A percentile compares a stretch with the other conserved stretches of the same genome.
These are phyloP conservation scores for Agaricus blazei DNA, from an alignment of 768 basidiomycete genomes.

Conservation along the genomic window DNA sequence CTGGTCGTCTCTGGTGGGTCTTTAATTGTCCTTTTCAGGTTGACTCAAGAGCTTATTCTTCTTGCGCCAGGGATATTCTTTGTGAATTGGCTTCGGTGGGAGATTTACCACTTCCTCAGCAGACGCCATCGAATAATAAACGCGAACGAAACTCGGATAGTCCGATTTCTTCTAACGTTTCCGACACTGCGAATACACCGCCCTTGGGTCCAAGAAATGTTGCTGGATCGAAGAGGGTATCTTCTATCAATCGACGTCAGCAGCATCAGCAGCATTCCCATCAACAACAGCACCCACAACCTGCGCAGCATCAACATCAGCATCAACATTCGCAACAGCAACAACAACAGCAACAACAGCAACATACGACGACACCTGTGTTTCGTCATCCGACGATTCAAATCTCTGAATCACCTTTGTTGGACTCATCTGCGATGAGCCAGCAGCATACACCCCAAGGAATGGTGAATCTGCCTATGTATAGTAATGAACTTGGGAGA, in stretches of 20 bases:
- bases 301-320: constrained; percentile 9
- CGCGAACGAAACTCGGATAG: constrained; percentile 60
- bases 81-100: constrained; percentile 70
- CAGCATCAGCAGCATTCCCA: background rate
- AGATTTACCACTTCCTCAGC: constrained; percentile 60
- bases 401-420: background rate
- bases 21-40: background rate
- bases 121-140: constrained; percentile 51
- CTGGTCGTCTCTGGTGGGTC: constrained; percentile 41
- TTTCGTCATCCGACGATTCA: background rate
- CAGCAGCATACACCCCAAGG: constrained; percentile 13
- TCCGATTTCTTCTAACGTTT: constrained; percentile 22
- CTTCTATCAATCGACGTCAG: background rate
- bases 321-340: background rate
- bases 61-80: constrained; percentile 54
- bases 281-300: background rate
- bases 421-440: background rate
- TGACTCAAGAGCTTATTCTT: no score
- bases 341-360: background rate
- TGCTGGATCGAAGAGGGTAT: constrained; percentile 31
- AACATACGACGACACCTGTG: background rate
- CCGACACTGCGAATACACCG: background rate
- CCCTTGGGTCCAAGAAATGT: constrained; percentile 17
- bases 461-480: constrained; percentile 42
- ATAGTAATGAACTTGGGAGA: constrained; percentile 55